These are phyloP conservation scores for Penicillium frequentans DNA, from an alignment of 2,329 filamentous ascomycete genomes.

Conservation along the genomic window DNA sequence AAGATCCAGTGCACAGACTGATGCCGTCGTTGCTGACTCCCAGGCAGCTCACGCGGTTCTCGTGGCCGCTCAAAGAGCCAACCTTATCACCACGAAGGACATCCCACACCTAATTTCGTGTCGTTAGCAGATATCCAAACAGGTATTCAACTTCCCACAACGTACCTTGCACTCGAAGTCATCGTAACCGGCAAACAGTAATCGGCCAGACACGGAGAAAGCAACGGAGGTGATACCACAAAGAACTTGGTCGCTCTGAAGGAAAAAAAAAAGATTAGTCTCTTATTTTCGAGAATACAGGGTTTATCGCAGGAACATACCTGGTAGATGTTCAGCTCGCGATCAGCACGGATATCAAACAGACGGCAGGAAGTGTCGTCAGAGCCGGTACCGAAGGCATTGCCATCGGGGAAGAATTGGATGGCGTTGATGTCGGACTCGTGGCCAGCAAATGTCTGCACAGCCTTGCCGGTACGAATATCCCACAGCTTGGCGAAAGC, in stretches of 20 bases:
- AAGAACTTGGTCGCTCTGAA: slow-evolving; percentile 89
- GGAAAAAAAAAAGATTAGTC: not conserved
- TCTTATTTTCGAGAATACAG: not conserved
- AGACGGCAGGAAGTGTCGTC: slow-evolving; percentile 96
- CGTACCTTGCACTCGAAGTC: slow-evolving; percentile 99
- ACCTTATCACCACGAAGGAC: slow-evolving; percentile 95
- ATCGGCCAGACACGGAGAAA: slow-evolving; percentile 91
- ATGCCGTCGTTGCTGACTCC: slow-evolving; percentile 99
- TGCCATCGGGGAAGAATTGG: slow-evolving; percentile 98
- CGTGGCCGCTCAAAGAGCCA: slow-evolving; percentile 92
- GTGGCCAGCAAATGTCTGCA: slow-evolving; percentile 97
- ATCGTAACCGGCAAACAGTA: slow-evolving; percentile 96
- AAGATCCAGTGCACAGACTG: slow-evolving; percentile 98
- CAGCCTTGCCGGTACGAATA: slow-evolving; percentile 95
- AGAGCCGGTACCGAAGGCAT: slow-evolving; percentile 96
- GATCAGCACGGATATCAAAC: slow-evolving; percentile 95
- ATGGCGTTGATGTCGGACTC: slow-evolving; percentile 99
- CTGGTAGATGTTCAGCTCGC: slow-evolving; percentile 69
- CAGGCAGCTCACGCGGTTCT: slow-evolving; percentile 97
- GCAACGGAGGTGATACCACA: slow-evolving; percentile 98
- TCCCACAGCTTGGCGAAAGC: slow-evolving; percentile 99
- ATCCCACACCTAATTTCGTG: slow-evolving; percentile 79
- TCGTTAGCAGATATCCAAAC: slow-evolving; percentile 11
- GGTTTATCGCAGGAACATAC: slow-evolving; percentile 41
- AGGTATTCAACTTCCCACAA: not conserved